These are phyloP conservation scores for Rhytidhysteron rufulum DNA, from an alignment of 2,329 filamentous ascomycete genomes.

Conservation along the genomic window DNA sequence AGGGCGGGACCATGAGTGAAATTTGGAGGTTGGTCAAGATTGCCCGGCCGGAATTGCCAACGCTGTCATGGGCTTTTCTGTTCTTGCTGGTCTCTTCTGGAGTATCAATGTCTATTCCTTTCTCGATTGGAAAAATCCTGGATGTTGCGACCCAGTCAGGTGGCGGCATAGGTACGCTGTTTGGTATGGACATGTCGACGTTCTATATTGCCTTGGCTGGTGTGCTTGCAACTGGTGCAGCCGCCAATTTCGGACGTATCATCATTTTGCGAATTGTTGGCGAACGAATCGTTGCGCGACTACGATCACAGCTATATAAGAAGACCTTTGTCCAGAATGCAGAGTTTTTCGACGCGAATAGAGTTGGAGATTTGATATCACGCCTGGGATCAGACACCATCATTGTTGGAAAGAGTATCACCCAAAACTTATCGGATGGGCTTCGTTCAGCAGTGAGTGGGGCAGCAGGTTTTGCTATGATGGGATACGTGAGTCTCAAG, in stretches of 20 bases:
- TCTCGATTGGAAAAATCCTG: constrained; percentile 92
- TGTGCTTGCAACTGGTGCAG: constrained; percentile 77
- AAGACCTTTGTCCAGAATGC: constrained; percentile 95
- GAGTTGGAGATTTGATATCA: constrained; percentile 93
- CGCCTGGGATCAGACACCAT: constrained; percentile 93
- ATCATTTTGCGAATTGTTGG: constrained; percentile 91
- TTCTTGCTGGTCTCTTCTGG: constrained; percentile 85
- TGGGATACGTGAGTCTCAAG: constrained; percentile 93
- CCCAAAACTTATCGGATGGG: constrained; percentile 96
- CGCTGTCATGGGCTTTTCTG: constrained; percentile 75
- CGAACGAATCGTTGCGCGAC: constrained; percentile 85
- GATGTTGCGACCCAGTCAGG: constrained; percentile 79
- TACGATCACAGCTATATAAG: constrained; percentile 85
- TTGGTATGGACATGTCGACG: constrained; percentile 78
- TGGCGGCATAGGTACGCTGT: constrained; percentile 62
- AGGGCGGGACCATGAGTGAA: constrained; percentile 62
- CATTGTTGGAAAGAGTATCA: constrained; percentile 97
- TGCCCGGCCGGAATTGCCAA: constrained; percentile 76
- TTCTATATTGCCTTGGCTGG: constrained; percentile 77
- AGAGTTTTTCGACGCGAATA: constrained; percentile 97
- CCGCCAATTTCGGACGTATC: constrained; percentile 90
- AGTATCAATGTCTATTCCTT: constrained; percentile 94
- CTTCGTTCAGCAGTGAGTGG: constrained; percentile 86
- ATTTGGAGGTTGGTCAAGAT: constrained; percentile 86
- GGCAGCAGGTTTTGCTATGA: constrained; percentile 81